These are phyloP conservation scores for Crithidia acanthocephali DNA, from an alignment of 208 protist genomes.

Conservation along the genomic window DNA sequence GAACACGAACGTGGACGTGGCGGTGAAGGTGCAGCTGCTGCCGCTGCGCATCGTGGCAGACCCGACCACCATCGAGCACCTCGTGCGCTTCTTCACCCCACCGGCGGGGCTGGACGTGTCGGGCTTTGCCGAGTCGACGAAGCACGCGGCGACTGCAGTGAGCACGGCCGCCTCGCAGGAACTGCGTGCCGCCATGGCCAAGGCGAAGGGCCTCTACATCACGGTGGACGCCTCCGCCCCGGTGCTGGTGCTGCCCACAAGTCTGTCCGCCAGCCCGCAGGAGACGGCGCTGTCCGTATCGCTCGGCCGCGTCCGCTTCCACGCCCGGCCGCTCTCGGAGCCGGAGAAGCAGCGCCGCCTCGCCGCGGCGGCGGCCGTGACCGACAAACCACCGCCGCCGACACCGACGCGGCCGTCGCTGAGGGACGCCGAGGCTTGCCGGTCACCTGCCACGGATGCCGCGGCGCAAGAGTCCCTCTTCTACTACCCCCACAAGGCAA, in stretches of 20 bases:
- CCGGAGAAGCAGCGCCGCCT: conserved; percentile 58
- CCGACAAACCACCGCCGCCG: neutral
- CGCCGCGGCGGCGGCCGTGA: conserved; percentile 13
- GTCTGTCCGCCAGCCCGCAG: conserved; percentile 36
- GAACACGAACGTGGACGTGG: conserved; percentile 72
- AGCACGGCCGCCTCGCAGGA: conserved; percentile 69
- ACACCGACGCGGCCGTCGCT: conserved; percentile 19
- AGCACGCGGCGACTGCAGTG: conserved; percentile 51
- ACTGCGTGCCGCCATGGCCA: conserved; percentile 59
- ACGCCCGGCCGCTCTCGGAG: conserved; percentile 66
- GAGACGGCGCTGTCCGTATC: conserved; percentile 72
- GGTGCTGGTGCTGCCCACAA: conserved; percentile 72
- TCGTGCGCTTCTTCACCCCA: conserved; percentile 67
- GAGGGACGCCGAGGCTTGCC: neutral
- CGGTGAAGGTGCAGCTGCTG: conserved; percentile 67
- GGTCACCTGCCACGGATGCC: neutral
- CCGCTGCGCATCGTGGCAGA: conserved; percentile 81
- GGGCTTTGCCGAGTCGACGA: conserved; percentile 47
- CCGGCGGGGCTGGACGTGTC: conserved; percentile 69
- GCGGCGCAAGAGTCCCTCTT: conserved; percentile 57
- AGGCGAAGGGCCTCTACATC: conserved; percentile 66
- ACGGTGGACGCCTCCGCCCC: conserved; percentile 79
- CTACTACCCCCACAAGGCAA: conserved; percentile 78
- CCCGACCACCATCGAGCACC: conserved; percentile 54
- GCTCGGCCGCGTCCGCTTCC: conserved; percentile 70